Conservation (phyloP, 2,329 filamentous ascomycete species). For the Colletotrichum tanaceti region DNA sequence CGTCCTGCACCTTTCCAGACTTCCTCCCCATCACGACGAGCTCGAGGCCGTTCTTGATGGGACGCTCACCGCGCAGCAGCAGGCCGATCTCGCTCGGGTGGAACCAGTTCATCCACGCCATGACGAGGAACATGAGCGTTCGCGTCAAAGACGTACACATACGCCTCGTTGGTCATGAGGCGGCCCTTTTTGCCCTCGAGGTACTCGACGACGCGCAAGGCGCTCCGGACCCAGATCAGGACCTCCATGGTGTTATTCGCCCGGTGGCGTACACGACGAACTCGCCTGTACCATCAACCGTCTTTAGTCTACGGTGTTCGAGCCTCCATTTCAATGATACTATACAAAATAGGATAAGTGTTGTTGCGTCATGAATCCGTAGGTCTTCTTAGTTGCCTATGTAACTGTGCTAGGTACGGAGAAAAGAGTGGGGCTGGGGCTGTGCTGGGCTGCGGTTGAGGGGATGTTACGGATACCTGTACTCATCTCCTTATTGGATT, state of each 20-base stretch:
- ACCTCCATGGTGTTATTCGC: constrained; percentile 30
- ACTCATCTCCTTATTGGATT: too few species aligned
- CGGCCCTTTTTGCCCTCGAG: constrained; percentile 55
- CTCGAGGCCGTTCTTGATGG: constrained; percentile 35
- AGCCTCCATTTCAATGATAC: too few species aligned
- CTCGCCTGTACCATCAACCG: constrained; percentile 21
- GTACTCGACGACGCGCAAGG: constrained; percentile 62
- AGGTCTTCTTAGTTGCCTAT: too few species aligned
- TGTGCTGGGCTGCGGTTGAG: too few species aligned
- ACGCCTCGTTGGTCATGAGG: constrained; percentile 54
- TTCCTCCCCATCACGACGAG: constrained; percentile 17
- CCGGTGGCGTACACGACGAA: constrained; percentile 32
- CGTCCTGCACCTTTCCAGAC: constrained; percentile 18
- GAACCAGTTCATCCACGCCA: constrained; percentile 46
- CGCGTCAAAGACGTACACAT: constrained; percentile 59
- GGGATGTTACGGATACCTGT: too few species aligned
- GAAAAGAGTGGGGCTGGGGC: too few species aligned
- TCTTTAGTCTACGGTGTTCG: background rate
- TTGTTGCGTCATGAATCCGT: too few species aligned
- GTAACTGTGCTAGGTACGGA: too few species aligned
- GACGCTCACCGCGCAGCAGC: constrained; percentile 30
- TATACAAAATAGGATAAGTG: too few species aligned
- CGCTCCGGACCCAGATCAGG: constrained; percentile 58
- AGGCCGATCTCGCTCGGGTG: constrained; percentile 39
- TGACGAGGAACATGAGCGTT: constrained; percentile 54